A percentile compares a stretch with the other conserved stretches of the same genome.
Evolutionary conservation across 2,329 filamentous ascomycete genomes (phyloP).

Genomic region (Pleomassaria siparia): DNA sequence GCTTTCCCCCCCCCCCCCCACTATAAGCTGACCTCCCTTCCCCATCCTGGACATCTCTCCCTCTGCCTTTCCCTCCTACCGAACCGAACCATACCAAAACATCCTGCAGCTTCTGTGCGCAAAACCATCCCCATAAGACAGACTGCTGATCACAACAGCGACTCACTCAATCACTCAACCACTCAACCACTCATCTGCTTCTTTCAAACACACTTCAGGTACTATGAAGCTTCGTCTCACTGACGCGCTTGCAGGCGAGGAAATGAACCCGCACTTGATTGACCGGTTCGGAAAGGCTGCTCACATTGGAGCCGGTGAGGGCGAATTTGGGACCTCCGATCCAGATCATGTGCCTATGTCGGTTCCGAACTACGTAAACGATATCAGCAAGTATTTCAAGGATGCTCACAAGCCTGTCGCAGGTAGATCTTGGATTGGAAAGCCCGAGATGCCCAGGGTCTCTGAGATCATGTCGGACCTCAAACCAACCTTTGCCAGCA

Average conservation of each 20-base stretch:
- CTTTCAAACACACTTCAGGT: neutral
- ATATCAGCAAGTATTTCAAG: constrained; percentile 31
- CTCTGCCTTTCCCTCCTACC: neutral
- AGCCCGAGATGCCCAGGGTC: constrained; percentile 58
- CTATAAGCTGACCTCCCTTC: neutral
- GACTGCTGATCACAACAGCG: no score
- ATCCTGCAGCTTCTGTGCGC: no score
- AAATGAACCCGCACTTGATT: constrained; percentile 17
- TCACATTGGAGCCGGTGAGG: neutral
- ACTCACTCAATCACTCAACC: neutral
- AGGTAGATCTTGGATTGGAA: constrained; percentile 30
- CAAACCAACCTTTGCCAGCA: neutral
- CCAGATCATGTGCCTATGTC: constrained; percentile 18
- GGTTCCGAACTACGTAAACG: constrained; percentile 9
- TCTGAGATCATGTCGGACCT: constrained; percentile 51
- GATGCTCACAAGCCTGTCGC: constrained; percentile 15
- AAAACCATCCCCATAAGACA: no score
- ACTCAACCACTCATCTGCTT: neutral
- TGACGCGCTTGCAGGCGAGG: constrained; percentile 3
- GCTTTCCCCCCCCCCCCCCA: no score
- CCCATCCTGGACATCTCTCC: neutral
- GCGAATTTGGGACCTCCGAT: constrained; percentile 3
- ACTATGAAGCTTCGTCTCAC: neutral
- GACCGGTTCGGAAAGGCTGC: constrained; percentile 15
- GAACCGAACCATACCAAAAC: neutral